These are phyloP conservation scores for Sesbania bispinosa DNA, from an alignment of 306 rosid genomes.

Conservation along the genomic window DNA sequence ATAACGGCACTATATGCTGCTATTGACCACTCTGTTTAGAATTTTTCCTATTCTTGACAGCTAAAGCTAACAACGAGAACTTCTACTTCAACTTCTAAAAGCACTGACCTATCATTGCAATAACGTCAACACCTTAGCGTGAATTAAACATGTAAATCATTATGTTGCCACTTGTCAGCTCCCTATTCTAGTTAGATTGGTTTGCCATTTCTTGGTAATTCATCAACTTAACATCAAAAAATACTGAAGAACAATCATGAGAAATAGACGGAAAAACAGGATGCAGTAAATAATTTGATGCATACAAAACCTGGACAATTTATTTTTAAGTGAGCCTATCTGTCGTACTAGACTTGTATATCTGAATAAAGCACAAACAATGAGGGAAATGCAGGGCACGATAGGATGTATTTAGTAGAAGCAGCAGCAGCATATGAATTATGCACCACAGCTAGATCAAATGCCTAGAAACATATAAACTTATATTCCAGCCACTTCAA, in stretches of 20 bases:
- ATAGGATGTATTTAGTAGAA: not conserved
- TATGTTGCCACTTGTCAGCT: not conserved
- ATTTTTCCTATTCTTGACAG: not conserved
- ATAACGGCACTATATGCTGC: too few relatives aligned
- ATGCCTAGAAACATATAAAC: not conserved
- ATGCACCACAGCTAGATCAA: not conserved
- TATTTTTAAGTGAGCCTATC: not conserved
- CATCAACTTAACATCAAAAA: not conserved
- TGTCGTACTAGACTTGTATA: not conserved
- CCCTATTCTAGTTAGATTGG: not conserved
- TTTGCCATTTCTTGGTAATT: not conserved
- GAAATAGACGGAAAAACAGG: not conserved
- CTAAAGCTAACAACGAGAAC: not conserved
- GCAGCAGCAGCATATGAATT: not conserved
- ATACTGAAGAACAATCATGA: not conserved
- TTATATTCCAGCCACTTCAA: not conserved
- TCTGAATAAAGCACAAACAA: not conserved
- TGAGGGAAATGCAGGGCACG: not conserved
- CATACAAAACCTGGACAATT: not conserved
- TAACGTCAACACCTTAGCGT: not conserved
- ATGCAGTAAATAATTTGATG: not conserved
- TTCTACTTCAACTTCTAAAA: not conserved
- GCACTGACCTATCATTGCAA: not conserved
- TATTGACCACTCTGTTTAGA: not conserved
- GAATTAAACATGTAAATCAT: constrained; percentile 3